These are phyloP conservation scores for Ascochyta pisi DNA, from an alignment of 2,329 filamentous ascomycete species.

Conservation along the genomic window DNA sequence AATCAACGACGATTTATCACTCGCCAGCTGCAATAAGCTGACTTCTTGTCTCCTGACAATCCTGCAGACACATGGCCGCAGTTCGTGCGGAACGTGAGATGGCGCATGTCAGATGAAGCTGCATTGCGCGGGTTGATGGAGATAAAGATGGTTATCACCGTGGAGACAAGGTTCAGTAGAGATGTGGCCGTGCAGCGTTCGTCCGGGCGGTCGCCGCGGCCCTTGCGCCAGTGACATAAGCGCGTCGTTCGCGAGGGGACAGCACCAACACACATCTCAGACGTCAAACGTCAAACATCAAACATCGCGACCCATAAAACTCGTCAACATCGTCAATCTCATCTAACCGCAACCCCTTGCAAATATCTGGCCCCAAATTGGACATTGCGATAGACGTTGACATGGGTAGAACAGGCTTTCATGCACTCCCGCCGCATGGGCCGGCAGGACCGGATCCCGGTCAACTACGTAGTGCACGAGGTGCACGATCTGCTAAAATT, in stretches of 20 bases:
- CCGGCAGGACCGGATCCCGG: constrained; percentile 17
- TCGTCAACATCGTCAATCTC: constrained; percentile 7
- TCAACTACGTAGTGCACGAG: constrained; percentile 18
- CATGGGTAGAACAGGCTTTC: constrained; percentile 24
- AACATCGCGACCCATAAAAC: not conserved
- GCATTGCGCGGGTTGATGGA: not conserved
- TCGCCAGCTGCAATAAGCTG: not conserved
- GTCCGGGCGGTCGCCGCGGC: not conserved
- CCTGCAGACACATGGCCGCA: not conserved
- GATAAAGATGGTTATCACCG: constrained; percentile 2
- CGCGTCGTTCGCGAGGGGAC: not conserved
- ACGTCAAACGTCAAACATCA: constrained; percentile 4
- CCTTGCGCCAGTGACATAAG: constrained; percentile 4
- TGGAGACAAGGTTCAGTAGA: constrained; percentile 7
- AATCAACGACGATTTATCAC: not conserved
- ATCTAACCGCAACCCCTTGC: constrained; percentile 8
- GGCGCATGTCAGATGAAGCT: not conserved
- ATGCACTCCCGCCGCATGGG: constrained; percentile 14
- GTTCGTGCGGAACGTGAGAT: not conserved
- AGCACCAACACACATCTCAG: not conserved
- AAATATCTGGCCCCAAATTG: not conserved
- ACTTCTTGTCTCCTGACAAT: not conserved
- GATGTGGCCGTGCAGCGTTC: constrained; percentile 12
- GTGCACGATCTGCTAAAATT: constrained; percentile 4
- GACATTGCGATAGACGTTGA: constrained; percentile 20